phyloP scores from a whole-genome alignment of 371 early-diverging fungal species.

The Syncephalis fuscata region DNA sequence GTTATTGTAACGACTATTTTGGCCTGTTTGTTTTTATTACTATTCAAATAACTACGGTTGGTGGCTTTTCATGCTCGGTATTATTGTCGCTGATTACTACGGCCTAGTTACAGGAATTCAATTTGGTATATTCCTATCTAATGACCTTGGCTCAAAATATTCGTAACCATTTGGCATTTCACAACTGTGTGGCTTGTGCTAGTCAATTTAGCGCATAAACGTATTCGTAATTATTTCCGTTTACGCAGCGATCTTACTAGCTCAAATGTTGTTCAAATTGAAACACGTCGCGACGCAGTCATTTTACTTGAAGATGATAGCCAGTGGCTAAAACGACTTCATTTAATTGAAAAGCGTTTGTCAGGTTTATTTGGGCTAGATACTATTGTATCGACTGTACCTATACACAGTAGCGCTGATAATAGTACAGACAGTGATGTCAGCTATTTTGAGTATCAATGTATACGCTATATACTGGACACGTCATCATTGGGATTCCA shows the following conservation, averaged over 20 bases:
- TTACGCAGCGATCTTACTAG: conserved; percentile 23
- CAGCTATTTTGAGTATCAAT: conserved; percentile 50
- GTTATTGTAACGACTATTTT: conserved; percentile 34
- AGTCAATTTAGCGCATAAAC: conserved; percentile 18
- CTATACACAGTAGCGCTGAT: conserved; percentile 15
- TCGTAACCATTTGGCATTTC: conserved; percentile 51
- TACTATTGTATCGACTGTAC: conserved; percentile 20
- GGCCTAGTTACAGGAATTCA: conserved; percentile 18
- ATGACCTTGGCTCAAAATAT: conserved; percentile 37
- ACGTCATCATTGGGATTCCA: conserved; percentile 17
- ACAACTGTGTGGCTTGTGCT: conserved; percentile 38
- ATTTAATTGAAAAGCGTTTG: conserved; percentile 12
- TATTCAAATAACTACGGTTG: conserved; percentile 28
- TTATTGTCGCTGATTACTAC: conserved; percentile 54
- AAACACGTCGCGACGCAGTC: conserved; percentile 26
- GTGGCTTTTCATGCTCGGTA: conserved; percentile 41
- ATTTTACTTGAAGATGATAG: conserved; percentile 34
- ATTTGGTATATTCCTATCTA: conserved; percentile 25
- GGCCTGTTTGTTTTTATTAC: conserved; percentile 34
- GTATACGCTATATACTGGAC: conserved; percentile 48
- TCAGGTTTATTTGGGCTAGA: conserved; percentile 12
- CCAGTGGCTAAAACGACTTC: conserved; percentile 12
- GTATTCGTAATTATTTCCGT: conserved; percentile 46
- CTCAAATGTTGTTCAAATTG: conserved; percentile 40
- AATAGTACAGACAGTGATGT: conserved; percentile 9